Conservation (phyloP, 2,329 filamentous ascomycete species). For the Aspergillus thermomutatus region DNA sequence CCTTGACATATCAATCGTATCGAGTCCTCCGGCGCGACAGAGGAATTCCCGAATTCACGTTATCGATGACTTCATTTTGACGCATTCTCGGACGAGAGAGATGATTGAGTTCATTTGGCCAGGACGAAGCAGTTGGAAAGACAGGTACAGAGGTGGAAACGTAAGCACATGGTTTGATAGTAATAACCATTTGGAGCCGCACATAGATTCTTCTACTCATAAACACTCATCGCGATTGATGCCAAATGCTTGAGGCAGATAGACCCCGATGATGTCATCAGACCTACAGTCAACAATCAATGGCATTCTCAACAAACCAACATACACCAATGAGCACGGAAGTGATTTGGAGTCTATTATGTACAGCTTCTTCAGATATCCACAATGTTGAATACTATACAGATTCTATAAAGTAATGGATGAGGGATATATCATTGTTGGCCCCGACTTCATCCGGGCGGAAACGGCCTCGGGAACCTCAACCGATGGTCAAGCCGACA, state of each 20-base stretch:
- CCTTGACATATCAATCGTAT: background rate
- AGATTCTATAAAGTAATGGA: background rate
- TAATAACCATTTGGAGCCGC: background rate
- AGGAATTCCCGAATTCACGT: background rate
- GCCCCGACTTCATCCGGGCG: slow-evolving; percentile 27
- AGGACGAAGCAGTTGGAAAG: background rate
- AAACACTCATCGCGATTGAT: background rate
- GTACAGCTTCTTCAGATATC: background rate
- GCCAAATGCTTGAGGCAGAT: background rate
- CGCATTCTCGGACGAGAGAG: slow-evolving; percentile 15
- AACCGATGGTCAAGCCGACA: background rate
- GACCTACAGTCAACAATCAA: background rate
- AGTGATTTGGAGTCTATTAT: background rate
- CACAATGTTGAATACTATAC: background rate
- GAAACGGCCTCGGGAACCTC: slow-evolving; percentile 18
- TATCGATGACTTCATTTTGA: slow-evolving; percentile 30
- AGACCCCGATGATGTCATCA: background rate
- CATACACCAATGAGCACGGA: background rate
- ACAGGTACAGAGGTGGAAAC: background rate
- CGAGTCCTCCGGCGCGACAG: too few relatives aligned
- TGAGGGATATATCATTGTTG: slow-evolving; percentile 5
- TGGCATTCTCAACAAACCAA: background rate
- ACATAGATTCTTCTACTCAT: background rate
- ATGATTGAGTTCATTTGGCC: background rate
- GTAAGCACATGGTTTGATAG: background rate